These are phyloP conservation scores for Fusarium musae DNA, from an alignment of 2,329 filamentous ascomycete genomes.

Conservation along the genomic window DNA sequence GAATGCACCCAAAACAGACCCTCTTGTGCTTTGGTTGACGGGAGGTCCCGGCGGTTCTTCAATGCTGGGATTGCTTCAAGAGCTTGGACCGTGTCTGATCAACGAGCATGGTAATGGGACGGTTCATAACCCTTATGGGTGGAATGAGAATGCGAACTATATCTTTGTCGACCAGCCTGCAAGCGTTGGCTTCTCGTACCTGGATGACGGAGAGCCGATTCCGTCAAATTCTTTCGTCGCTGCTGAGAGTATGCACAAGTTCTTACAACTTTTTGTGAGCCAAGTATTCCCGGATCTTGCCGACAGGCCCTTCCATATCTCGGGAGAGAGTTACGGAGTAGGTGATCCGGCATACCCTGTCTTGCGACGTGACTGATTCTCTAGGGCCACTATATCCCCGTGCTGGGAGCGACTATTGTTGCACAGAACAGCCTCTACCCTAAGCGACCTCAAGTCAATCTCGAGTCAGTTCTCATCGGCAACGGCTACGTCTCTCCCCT, in stretches of 20 bases:
- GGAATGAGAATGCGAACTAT: constrained; percentile 37
- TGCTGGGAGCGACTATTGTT: constrained; percentile 36
- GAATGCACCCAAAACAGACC: constrained; percentile 19
- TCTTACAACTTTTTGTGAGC: constrained; percentile 29
- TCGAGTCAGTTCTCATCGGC: constrained; percentile 28
- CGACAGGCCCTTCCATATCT: constrained; percentile 27
- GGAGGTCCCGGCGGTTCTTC: constrained; percentile 32
- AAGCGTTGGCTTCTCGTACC: constrained; percentile 35
- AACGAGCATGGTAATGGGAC: constrained; percentile 27
- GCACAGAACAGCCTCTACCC: constrained; percentile 32
- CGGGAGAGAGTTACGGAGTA: constrained; percentile 36
- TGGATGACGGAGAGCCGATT: constrained; percentile 24
- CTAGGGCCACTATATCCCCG: constrained; percentile 35
- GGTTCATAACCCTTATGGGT: constrained; percentile 26
- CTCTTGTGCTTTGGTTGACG: constrained; percentile 36
- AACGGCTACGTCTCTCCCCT: constrained; percentile 37
- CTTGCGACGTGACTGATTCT: neutral
- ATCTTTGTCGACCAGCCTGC: constrained; percentile 40
- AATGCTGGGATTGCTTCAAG: constrained; percentile 34
- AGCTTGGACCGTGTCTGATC: constrained; percentile 33
- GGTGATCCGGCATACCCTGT: rapidly evolving
- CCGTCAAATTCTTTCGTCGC: constrained; percentile 34
- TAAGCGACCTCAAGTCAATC: constrained; percentile 16
- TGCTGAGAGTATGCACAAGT: constrained; percentile 31
- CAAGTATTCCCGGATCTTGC: constrained; percentile 20